Conservation (phyloP, 371 early-diverging fungal species). For the Choanephora cucurbitarum region DNA sequence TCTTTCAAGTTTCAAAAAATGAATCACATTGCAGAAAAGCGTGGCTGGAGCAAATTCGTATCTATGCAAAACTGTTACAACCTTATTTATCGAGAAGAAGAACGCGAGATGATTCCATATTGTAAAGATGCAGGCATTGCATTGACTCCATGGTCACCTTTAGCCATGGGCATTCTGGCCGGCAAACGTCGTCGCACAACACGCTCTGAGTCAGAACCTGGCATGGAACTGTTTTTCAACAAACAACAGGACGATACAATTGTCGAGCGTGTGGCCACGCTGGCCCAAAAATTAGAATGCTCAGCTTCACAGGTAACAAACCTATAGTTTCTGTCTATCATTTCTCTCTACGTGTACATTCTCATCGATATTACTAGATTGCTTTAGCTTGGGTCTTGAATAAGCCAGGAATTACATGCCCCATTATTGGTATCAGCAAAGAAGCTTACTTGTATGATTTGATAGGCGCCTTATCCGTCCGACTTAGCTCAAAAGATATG, state of each 20-base stretch:
- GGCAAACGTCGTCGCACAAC: slow-evolving; percentile 31
- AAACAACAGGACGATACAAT: slow-evolving; percentile 20
- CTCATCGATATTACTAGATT: too few species aligned
- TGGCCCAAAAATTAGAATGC: slow-evolving; percentile 41
- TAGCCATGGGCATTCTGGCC: slow-evolving; percentile 40
- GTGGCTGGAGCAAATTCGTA: slow-evolving; percentile 56
- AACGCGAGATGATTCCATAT: slow-evolving; percentile 60
- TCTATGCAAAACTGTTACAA: slow-evolving; percentile 59
- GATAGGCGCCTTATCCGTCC: slow-evolving; percentile 29
- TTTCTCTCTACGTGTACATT: too few species aligned
- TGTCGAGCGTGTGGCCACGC: slow-evolving; percentile 38
- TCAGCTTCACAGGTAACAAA: slow-evolving; percentile 32
- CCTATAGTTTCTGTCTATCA: background rate
- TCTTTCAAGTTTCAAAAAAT: slow-evolving; percentile 46
- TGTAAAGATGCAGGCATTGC: slow-evolving; percentile 46
- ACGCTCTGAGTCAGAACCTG: slow-evolving; percentile 16
- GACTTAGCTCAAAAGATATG: slow-evolving; percentile 41
- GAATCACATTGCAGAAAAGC: slow-evolving; percentile 44
- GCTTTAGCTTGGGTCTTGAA: slow-evolving; percentile 51
- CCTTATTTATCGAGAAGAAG: slow-evolving; percentile 62
- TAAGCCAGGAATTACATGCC: slow-evolving; percentile 37
- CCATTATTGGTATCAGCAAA: slow-evolving; percentile 44
- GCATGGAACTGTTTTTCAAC: slow-evolving; percentile 1
- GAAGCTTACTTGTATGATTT: slow-evolving; percentile 33
- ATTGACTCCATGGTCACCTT: slow-evolving; percentile 55